Conservation (phyloP, 768 basidiomycete genomes). For the Rhodotorula diobovata region DNA sequence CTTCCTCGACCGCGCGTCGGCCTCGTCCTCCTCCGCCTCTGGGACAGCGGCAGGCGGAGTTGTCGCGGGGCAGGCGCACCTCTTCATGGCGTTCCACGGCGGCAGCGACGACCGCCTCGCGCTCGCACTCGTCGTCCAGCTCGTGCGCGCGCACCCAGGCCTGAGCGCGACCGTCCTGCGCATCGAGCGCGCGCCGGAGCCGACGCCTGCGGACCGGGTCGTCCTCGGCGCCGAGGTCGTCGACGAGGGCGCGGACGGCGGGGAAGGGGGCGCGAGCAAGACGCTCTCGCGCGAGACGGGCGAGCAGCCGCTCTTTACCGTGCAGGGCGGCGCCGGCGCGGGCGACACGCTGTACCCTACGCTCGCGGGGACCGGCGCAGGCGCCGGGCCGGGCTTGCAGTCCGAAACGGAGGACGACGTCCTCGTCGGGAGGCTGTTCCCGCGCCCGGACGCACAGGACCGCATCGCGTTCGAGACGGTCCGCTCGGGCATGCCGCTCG, state of each 20-base stretch:
- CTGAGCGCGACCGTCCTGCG: conserved; percentile 72
- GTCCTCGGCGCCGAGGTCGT: background rate
- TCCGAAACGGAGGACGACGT: conserved; percentile 33
- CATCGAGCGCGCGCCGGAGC: conserved; percentile 47
- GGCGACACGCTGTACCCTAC: conserved; percentile 36
- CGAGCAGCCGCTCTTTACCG: conserved; percentile 15
- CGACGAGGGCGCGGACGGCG: background rate
- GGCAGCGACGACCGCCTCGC: conserved; percentile 90
- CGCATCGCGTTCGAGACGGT: conserved; percentile 13
- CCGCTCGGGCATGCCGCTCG: conserved; percentile 10
- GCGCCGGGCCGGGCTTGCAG: conserved; percentile 3
- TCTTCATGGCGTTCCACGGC: conserved; percentile 87
- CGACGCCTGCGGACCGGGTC: conserved; percentile 22
- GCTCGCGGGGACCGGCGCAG: background rate
- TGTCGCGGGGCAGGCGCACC: conserved; percentile 52
- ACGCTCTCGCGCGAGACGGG: background rate
- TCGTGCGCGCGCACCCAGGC: conserved; percentile 63
- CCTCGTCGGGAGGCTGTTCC: conserved; percentile 16
- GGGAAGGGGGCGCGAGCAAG: background rate
- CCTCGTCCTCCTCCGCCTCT: too few species aligned
- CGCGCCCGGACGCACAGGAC: background rate
- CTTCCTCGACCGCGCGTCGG: conserved; percentile 24
- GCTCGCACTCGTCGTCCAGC: conserved; percentile 72
- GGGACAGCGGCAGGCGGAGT: background rate
- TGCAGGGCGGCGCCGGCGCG: conserved; percentile 10